phyloP scores from a whole-genome alignment of 2,329 filamentous ascomycete species.

The Proliferodiscus dingleyae region DNA sequence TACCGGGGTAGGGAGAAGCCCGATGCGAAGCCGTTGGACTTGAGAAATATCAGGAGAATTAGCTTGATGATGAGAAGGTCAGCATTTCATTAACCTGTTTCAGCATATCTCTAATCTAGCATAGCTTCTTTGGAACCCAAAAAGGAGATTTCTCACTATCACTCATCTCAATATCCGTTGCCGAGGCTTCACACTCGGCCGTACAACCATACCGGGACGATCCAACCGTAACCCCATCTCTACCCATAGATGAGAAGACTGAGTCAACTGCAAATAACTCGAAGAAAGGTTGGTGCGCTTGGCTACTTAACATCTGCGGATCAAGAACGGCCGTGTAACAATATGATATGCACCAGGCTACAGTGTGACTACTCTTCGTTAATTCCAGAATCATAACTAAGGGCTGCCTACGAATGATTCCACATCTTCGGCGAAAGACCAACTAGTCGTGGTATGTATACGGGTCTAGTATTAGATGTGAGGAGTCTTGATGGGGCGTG shows the following conservation, averaged over 20 bases:
- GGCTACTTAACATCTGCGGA: conserved; percentile 13
- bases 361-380: too few species aligned
- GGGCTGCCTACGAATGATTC: too few species aligned
- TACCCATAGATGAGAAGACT: conserved; percentile 2
- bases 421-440: too few species aligned
- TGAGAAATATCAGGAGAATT: conserved; percentile 57
- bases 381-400: too few species aligned
- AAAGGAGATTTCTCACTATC: conserved; percentile 61
- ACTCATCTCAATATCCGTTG: conserved; percentile 50
- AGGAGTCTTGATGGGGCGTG: too few species aligned
- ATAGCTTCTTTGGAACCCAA: conserved; percentile 67
- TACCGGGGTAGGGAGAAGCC: conserved; percentile 65
- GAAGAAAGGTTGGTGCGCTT: conserved; percentile 12
- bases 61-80: conserved; percentile 81
- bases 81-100: conserved; percentile 16
- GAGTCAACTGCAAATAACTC: background rate
- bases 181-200: conserved; percentile 19
- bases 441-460: too few species aligned
- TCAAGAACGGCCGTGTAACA: too few species aligned
- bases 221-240: conserved; percentile 1
- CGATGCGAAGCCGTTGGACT: conserved; percentile 55
- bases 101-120: background rate
- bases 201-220: conserved; percentile 18
- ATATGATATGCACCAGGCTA: too few species aligned
- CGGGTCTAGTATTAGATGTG: too few species aligned